phyloP scores from a whole-genome alignment of 768 basidiomycete species.

The Agrocybe praecox region DNA sequence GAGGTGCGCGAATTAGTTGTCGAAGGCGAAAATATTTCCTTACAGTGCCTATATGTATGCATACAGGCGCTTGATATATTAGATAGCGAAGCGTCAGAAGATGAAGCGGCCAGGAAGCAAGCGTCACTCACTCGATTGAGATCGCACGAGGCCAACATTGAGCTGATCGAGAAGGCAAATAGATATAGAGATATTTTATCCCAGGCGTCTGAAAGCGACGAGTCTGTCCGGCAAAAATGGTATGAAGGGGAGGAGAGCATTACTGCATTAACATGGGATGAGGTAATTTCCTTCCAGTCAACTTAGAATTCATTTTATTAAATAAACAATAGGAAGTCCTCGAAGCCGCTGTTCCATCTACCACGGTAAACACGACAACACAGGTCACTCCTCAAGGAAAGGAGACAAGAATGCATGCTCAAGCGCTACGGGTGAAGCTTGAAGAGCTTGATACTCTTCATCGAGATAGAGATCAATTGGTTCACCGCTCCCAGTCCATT shows the following conservation, averaged over 20 bases:
- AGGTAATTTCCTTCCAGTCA: slow-evolving; percentile 43
- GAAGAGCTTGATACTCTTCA: slow-evolving; percentile 81
- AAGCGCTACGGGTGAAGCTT: slow-evolving; percentile 69
- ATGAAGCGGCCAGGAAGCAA: slow-evolving; percentile 67
- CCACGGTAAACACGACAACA: slow-evolving; percentile 40
- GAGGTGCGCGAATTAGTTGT: slow-evolving; percentile 54
- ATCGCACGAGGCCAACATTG: slow-evolving; percentile 79
- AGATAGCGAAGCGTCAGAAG: slow-evolving; percentile 88
- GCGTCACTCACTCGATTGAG: slow-evolving; percentile 52
- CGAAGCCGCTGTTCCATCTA: slow-evolving; percentile 69
- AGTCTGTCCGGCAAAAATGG: slow-evolving; percentile 80
- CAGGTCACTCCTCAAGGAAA: slow-evolving; percentile 39
- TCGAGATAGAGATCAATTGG: slow-evolving; percentile 59
- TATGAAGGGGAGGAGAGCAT: slow-evolving; percentile 84
- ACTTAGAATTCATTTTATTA: background rate
- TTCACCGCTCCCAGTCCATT: slow-evolving; percentile 63
- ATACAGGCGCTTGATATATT: slow-evolving; percentile 83
- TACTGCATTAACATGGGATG: slow-evolving; percentile 63
- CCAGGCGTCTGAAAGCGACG: slow-evolving; percentile 77
- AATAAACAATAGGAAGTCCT: slow-evolving; percentile 52
- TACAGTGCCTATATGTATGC: background rate
- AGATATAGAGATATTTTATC: slow-evolving; percentile 73
- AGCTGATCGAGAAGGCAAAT: slow-evolving; percentile 69
- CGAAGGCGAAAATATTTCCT: background rate
- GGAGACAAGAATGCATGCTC: slow-evolving; percentile 64